Conservation (phyloP, 2,329 filamentous ascomycete species). For the Whalleya microplaca region DNA sequence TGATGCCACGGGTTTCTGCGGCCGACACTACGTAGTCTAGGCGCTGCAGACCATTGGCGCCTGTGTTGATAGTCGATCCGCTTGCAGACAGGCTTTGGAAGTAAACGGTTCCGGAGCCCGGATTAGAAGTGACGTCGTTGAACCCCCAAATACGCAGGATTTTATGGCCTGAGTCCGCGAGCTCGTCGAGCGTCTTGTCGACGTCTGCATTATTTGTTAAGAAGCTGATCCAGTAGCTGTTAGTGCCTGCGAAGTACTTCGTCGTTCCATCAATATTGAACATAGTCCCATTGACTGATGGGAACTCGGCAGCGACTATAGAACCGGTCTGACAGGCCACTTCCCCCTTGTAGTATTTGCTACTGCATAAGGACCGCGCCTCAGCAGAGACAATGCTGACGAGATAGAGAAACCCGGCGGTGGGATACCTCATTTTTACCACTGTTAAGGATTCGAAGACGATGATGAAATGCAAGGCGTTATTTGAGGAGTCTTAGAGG, state of each 20-base stretch:
- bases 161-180: constrained; percentile 55
- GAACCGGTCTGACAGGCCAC: constrained; percentile 33
- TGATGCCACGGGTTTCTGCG: constrained; percentile 62
- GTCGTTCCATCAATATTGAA: constrained; percentile 48
- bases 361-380: constrained; percentile 40
- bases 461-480: too few species aligned
- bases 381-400: constrained; percentile 26
- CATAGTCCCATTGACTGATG: constrained; percentile 32
- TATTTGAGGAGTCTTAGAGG: too few species aligned
- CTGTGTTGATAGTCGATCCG: constrained; percentile 64
- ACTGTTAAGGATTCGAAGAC: neutral
- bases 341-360: constrained; percentile 36
- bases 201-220: constrained; percentile 56
- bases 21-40: constrained; percentile 66
- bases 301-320: constrained; percentile 25
- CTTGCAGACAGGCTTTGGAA: constrained; percentile 57
- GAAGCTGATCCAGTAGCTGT: constrained; percentile 58
- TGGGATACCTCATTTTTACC: constrained; percentile 31
- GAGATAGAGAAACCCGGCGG: constrained; percentile 27
- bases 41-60: constrained; percentile 63
- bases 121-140: constrained; percentile 57
- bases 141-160: constrained; percentile 67
- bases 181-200: constrained; percentile 53
- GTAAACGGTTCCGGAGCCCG: constrained; percentile 46
- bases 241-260: constrained; percentile 54